A percentile compares a stretch with the other conserved stretches of the same genome.
Conservation (phyloP, 2,329 filamentous ascomycete species). For the Byssochlamys sp. region DNA sequence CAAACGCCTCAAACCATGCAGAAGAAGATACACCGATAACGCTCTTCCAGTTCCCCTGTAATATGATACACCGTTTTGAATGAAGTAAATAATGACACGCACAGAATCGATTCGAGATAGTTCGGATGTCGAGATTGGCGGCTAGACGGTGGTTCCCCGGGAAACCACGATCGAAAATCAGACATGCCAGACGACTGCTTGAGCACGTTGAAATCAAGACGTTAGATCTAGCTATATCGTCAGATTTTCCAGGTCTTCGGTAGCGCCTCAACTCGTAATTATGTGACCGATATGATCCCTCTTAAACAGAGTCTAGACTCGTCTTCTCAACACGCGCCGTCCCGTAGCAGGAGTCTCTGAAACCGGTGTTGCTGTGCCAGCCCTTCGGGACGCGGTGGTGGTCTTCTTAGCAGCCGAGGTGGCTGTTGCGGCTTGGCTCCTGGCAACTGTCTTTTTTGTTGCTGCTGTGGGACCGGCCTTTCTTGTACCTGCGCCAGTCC, state of each 20-base stretch:
- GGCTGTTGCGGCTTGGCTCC: slow-evolving; percentile 20
- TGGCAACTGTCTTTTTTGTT: slow-evolving; percentile 21
- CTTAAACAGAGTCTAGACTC: slow-evolving; percentile 15
- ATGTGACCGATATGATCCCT: background rate
- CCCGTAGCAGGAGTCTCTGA: slow-evolving; percentile 26
- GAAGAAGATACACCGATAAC: background rate
- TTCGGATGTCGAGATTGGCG: background rate
- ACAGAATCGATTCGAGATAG: background rate
- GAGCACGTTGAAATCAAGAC: background rate
- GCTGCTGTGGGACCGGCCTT: slow-evolving; percentile 21
- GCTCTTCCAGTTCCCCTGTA: background rate
- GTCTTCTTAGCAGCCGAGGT: slow-evolving; percentile 27
- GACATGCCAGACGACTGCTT: background rate
- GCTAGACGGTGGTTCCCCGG: background rate
- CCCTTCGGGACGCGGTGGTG: slow-evolving; percentile 9
- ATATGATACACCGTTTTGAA: background rate
- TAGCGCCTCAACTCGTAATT: background rate
- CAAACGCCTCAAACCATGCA: background rate
- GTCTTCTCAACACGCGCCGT: slow-evolving; percentile 33
- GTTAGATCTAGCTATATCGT: background rate
- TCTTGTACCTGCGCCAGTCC: slow-evolving; percentile 18
- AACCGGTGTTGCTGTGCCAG: slow-evolving; percentile 20
- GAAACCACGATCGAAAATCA: background rate
- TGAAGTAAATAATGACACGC: background rate
- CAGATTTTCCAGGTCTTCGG: background rate